These are phyloP conservation scores for Colletotrichum graminicola DNA, from an alignment of 2,329 filamentous ascomycete species.

Conservation along the genomic window DNA sequence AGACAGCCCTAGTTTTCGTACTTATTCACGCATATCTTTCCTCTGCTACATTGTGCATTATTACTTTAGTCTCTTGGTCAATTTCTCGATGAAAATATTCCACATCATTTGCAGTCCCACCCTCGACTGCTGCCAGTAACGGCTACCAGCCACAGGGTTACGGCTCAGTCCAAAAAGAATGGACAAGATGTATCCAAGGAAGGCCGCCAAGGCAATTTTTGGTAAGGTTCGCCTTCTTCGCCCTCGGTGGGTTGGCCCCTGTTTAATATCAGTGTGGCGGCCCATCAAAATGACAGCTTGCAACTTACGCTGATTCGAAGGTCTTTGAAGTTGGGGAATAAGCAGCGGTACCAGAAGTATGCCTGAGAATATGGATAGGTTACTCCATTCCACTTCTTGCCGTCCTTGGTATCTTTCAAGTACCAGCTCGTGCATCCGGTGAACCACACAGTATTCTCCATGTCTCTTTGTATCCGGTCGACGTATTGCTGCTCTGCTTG, in stretches of 20 bases:
- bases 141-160: background rate
- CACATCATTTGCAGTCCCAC: background rate
- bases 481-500: conserved; percentile 53
- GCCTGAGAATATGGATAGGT: conserved; percentile 53
- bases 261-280: background rate
- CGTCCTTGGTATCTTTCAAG: conserved; percentile 44
- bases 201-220: background rate
- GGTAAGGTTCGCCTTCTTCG: background rate
- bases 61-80: background rate
- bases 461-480: conserved; percentile 48
- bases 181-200: conserved; percentile 1
- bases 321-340: conserved; percentile 52
- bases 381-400: conserved; percentile 51
- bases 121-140: conserved; percentile 3
- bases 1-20: too few species aligned
- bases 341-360: conserved; percentile 52
- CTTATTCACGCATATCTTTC: too few species aligned
- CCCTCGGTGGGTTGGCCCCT: conserved; percentile 9
- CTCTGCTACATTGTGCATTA: fast-evolving
- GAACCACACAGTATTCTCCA: conserved; percentile 50
- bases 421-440: conserved; percentile 56
- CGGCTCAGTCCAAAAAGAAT: background rate
- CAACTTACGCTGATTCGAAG: conserved; percentile 51
- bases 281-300: background rate
- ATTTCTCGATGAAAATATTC: background rate